Conservation (phyloP, 73 alveolate genomes). For the Tetrahymena borealis region DNA sequence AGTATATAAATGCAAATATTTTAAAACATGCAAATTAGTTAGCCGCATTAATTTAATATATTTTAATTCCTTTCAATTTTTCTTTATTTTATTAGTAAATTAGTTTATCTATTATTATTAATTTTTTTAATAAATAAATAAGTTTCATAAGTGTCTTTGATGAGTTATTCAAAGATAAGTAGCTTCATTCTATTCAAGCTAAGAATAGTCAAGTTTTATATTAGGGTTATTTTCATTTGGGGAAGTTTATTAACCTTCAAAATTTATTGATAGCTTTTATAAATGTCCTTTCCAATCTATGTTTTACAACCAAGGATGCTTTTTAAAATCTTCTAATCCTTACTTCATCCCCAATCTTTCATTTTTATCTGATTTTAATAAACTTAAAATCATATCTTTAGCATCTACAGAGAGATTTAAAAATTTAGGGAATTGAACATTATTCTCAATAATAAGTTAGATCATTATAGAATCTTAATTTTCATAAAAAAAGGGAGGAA, state of each 20-base stretch:
- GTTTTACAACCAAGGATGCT: not conserved
- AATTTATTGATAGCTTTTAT: not conserved
- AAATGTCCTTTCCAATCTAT: not conserved
- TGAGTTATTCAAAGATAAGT: not conserved
- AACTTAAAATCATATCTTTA: not conserved
- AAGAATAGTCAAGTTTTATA: not conserved
- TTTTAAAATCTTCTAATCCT: not conserved
- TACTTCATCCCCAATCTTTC: not conserved
- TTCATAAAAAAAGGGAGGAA: not conserved
- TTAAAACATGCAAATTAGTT: too few relatives aligned
- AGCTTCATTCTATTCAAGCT: not conserved
- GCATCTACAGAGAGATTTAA: not conserved
- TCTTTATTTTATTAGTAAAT: too few relatives aligned
- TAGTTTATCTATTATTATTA: too few relatives aligned
- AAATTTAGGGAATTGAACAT: not conserved
- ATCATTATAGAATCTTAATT: not conserved
- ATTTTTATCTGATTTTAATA: not conserved
- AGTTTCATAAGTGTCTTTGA: too few relatives aligned
- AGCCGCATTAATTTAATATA: too few relatives aligned
- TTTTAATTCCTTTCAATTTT: too few relatives aligned
- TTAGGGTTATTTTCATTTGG: not conserved
- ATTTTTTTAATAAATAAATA: too few relatives aligned
- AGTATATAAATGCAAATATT: too few relatives aligned
- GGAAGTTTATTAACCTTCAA: not conserved
- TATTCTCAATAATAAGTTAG: not conserved